phyloP scores from a whole-genome alignment of 805 yeast species.

The Wickerhamiella bombiphila region DNA sequence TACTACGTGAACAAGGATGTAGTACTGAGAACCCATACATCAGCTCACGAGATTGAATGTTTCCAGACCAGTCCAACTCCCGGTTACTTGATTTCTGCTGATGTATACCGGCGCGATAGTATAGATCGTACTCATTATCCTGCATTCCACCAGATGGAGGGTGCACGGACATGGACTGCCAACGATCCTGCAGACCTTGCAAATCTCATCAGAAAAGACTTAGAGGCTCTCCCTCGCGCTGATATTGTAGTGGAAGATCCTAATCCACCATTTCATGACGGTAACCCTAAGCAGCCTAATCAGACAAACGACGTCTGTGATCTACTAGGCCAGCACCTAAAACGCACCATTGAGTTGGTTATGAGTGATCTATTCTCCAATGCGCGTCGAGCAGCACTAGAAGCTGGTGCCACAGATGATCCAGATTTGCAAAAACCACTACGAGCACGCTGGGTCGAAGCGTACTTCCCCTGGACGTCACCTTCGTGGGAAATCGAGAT shows the following conservation, averaged over 20 bases:
- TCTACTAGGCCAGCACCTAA: constrained; percentile 61
- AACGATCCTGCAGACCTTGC: constrained; percentile 27
- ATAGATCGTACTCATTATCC: constrained; percentile 95
- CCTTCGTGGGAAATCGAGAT: constrained; percentile 98
- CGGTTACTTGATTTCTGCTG: constrained; percentile 87
- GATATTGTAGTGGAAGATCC: constrained; percentile 64
- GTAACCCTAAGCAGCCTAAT: constrained; percentile 68
- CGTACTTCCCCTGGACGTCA: constrained; percentile 95
- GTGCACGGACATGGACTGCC: constrained; percentile 74
- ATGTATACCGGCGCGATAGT: constrained; percentile 90
- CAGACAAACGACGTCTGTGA: constrained; percentile 59
- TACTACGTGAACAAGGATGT: constrained; percentile 67
- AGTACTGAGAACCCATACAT: constrained; percentile 81
- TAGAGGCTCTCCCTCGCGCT: constrained; percentile 48
- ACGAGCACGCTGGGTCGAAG: constrained; percentile 86
- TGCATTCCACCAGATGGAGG: constrained; percentile 96
- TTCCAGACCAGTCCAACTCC: constrained; percentile 53
- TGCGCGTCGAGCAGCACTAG: constrained; percentile 40
- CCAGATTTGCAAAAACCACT: constrained; percentile 59
- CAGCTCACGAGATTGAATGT: constrained; percentile 90
- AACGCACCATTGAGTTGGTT: constrained; percentile 69
- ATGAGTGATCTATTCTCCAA: constrained; percentile 65
- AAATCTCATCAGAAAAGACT: constrained; percentile 39
- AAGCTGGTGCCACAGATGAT: constrained; percentile 40
- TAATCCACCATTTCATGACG: constrained; percentile 35